Base-by-base conservation (phyloP, 1,139 yeast genomes). In the Yamadazyma conglobata region DNA sequence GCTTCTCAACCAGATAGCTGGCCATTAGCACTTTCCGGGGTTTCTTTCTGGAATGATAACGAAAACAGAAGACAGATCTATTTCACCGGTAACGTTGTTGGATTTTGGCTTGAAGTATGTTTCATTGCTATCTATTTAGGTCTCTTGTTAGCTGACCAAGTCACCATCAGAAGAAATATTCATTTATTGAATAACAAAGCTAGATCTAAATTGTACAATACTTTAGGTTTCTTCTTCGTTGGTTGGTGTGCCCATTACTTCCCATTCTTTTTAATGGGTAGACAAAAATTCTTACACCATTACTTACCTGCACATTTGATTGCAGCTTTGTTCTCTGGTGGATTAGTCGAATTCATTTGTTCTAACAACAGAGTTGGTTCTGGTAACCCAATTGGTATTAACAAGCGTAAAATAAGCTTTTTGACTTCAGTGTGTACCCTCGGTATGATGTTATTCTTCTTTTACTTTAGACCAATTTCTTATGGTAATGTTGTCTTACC, bases 241-340 rank as follows among this genome's bases (percentile, higher is more conserved):
- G 96, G 94, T 10, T 91, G 96, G 91, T 68, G 78, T 22, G 74
- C 88, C 22, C 97, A 88, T 58, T 88, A 85, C 56, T 76, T 86
- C 54, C 96, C 96, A 41, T 88, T 89, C 70, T 89, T 74, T 63
- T 68, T 88, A 50, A 88, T 88, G 97, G 74, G 77, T 39, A 83
- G 97, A 64, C 96, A 89, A 62, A 83, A 85, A 56, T 88, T 89
- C 64, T 70, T 88, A 56, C 98, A 91, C 56, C 98, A 91, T 58
- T 91, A 91, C 56, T 65, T 91, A 47, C 98, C 99, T 22, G 98
- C 98, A 0, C 98, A 93, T 56, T 66, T 91, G 52, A 73, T 87
- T 42, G 95, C 95, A 6, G 89, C 95, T 0, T 58, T 88, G 46
- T 76, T 89, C 39, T 63, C 91, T 10, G 97, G 94, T 15, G 89